A percentile compares a stretch with the other conserved stretches of the same genome.
Conservation (phyloP, 768 basidiomycete species). For the Lactarius evosmus region DNA sequence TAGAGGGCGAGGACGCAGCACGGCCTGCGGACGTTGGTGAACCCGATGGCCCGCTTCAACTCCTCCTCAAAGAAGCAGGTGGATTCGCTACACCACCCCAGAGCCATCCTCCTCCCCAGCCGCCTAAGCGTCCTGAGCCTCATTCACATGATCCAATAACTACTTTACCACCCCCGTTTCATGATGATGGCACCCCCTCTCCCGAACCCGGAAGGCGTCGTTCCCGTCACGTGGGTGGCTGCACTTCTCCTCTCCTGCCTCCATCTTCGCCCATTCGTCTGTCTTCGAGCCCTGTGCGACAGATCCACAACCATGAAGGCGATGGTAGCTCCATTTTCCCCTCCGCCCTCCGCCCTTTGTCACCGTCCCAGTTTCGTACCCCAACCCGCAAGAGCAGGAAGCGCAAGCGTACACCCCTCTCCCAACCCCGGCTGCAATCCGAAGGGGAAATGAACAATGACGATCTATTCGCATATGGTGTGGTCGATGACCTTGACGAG, state of each 20-base stretch:
- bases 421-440: conserved; percentile 10
- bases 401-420: conserved; percentile 18
- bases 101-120: conserved; percentile 18
- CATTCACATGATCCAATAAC: conserved; percentile 18
- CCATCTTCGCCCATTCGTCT: conserved; percentile 22
- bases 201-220: conserved; percentile 16
- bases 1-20: neutral
- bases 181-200: conserved; percentile 18
- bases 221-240: conserved; percentile 1
- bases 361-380: conserved; percentile 22
- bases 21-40: neutral
- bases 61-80: neutral
- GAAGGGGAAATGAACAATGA: conserved; percentile 19
- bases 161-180: conserved; percentile 16
- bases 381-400: conserved; percentile 22
- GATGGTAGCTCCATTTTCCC: neutral
- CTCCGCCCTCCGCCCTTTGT: conserved; percentile 10
- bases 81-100: conserved; percentile 22
- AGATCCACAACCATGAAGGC: neutral
- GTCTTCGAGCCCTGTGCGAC: conserved; percentile 17
- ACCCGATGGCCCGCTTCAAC: conserved; percentile 4
- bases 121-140: conserved; percentile 20
- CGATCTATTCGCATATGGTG: conserved; percentile 24
- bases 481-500: conserved; percentile 21
- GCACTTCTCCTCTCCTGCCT: conserved; percentile 11